Conservation (phyloP, 176 grass and related monocot genomes). For the Urochloa ruziziensis region DNA sequence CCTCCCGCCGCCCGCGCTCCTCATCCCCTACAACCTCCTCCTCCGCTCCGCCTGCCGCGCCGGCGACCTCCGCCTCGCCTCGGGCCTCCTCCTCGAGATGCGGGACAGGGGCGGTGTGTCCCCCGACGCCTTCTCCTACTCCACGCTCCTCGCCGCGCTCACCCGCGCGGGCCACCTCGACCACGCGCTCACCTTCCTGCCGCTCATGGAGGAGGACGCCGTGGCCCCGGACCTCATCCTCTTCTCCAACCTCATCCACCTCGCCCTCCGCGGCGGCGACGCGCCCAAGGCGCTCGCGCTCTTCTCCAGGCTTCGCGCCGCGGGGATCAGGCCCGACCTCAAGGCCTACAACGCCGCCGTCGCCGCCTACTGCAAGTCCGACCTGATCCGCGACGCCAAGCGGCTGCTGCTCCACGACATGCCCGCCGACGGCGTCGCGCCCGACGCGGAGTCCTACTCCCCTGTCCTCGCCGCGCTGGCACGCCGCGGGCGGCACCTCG, state of each 20-base stretch:
- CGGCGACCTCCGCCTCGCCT: conserved; percentile 55
- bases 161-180: conserved; percentile 68
- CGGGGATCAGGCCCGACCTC: conserved; percentile 64
- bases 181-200: conserved; percentile 74
- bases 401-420: conserved; percentile 72
- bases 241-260: conserved; percentile 81
- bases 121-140: conserved; percentile 82
- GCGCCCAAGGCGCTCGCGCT: conserved; percentile 82
- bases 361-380: conserved; percentile 57
- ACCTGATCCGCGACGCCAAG: conserved; percentile 67
- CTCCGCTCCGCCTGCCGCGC: conserved; percentile 65
- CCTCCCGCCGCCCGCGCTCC: conserved; percentile 38
- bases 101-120: conserved; percentile 35
- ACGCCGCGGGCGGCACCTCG: conserved; percentile 61
- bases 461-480: conserved; percentile 76
- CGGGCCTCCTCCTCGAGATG: conserved; percentile 88
- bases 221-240: conserved; percentile 67
- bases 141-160: conserved; percentile 86
- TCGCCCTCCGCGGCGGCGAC: conserved; percentile 62
- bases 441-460: conserved; percentile 79
- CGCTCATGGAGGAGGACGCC: conserved; percentile 74
- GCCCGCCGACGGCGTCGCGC: conserved; percentile 48
- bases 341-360: conserved; percentile 82
- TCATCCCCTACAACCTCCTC: conserved; percentile 77
- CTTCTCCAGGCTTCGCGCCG: conserved; percentile 69